Evolutionary conservation across 1,284 basidiomycete species (phyloP), one percentile per base, ranked within the genome.

Genomic region (Amylostereum areolatum): DNA sequence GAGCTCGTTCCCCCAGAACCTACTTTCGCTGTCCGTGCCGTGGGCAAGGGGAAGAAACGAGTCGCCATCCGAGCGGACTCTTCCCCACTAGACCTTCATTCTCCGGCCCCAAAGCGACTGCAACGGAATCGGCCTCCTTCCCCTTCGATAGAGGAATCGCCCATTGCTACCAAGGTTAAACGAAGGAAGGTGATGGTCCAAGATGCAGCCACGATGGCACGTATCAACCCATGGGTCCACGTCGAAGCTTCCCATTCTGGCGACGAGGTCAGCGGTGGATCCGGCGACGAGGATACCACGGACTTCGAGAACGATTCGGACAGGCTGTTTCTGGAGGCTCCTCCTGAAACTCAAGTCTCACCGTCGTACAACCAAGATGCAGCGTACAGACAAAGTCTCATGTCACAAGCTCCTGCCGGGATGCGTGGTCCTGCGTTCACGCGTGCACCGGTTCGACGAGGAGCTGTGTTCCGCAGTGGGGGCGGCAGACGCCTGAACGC

Each of bases 211-310:
- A 63, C 59, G 11, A 61, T 55, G 37, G 67, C 65, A 54, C 70
- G 71, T 46, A 62, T 66, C 55, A 80, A 81, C 57, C 70, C 69
- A 8, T 77, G 76, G 66, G 73, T 83, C 51, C 83, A 85, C 57
- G 71, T 77, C 46, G 85, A 82, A 66, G 88, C 90, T 1, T 69
- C 69, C 28, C 88, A 92, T 59, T 90, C 88, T 12, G 91, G 89
- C 25, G 87, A 89, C 54, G 90, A 92, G 59, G 73, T 74, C 50
- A 85, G 81, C 57, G 75, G 71, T 53, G 80, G 88, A 48, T 71
- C 68, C 0, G 83, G 80, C 2, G 71, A 76, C 50, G 71, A 69
- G 37, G 77, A 83, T 52, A 75, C 79, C 29, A 9, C 27, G 27
- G 79, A 80, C 10, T 64, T 72, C 24, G 85, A 84, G 59, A 79